Evolutionary conservation across 2,329 filamentous ascomycete species (phyloP).

Genomic region (Fusarium euwallaceae): DNA sequence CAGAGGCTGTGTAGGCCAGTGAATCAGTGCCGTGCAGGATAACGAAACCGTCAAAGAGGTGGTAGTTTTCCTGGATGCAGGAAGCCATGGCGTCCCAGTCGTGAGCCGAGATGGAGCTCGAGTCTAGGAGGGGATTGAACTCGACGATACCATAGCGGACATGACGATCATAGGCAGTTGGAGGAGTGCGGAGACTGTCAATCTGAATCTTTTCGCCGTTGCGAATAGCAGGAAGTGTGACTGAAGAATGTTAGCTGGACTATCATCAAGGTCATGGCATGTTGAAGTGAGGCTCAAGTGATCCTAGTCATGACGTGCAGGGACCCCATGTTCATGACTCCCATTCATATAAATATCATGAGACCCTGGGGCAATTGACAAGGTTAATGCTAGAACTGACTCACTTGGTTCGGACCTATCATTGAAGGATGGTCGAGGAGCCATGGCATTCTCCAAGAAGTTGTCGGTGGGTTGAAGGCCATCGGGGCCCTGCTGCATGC

Average conservation of each 20-base stretch:
- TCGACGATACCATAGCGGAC: conserved; percentile 88
- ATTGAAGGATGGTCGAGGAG: conserved; percentile 87
- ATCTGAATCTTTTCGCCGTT: conserved; percentile 65
- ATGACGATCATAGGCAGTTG: conserved; percentile 83
- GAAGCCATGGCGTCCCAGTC: conserved; percentile 89
- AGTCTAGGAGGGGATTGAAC: conserved; percentile 87
- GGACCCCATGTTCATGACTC: background rate
- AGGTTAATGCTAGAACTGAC: conserved; percentile 12
- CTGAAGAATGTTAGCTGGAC: conserved; percentile 44
- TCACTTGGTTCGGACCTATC: conserved; percentile 63
- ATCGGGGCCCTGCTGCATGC: conserved; percentile 85
- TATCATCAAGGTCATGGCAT: background rate
- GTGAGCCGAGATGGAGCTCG: conserved; percentile 86
- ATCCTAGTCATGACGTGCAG: background rate
- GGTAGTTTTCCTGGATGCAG: conserved; percentile 87
- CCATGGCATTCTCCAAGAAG: conserved; percentile 86
- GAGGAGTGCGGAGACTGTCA: conserved; percentile 81
- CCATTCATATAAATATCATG: background rate
- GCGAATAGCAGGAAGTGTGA: conserved; percentile 64
- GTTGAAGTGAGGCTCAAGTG: background rate
- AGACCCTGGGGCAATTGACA: background rate
- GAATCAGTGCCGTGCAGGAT: conserved; percentile 93
- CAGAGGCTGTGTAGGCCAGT: conserved; percentile 88
- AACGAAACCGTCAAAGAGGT: conserved; percentile 90
- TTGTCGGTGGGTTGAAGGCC: conserved; percentile 85